These are phyloP conservation scores for Fusarium sp. DNA, from an alignment of 2,329 filamentous ascomycete species.

Conservation along the genomic window DNA sequence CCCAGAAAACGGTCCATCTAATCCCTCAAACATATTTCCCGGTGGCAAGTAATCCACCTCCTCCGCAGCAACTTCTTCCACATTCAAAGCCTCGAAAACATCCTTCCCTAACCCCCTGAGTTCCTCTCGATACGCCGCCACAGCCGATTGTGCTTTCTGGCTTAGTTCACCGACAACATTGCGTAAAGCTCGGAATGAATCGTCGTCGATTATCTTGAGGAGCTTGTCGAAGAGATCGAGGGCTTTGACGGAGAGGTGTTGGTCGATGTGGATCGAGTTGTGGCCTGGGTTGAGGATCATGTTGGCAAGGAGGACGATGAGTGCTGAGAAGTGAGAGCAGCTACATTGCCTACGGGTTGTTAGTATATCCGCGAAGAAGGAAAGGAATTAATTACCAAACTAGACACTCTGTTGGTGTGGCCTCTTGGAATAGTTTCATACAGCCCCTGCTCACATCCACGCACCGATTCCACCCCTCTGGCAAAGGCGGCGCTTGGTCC, in stretches of 20 bases:
- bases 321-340: conserved; percentile 48
- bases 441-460: conserved; percentile 49
- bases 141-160: conserved; percentile 30
- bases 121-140: conserved; percentile 13
- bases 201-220: conserved; percentile 32
- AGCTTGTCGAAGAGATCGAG: conserved; percentile 45
- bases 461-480: conserved; percentile 48
- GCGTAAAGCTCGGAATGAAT: conserved; percentile 23
- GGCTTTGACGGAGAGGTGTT: conserved; percentile 43
- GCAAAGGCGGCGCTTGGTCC: conserved; percentile 32
- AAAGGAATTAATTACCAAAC: conserved; percentile 43
- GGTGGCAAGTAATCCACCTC: conserved; percentile 23
- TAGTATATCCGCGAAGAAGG: background rate
- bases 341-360: conserved; percentile 40
- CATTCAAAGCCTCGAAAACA: conserved; percentile 9
- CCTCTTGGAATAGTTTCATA: conserved; percentile 47
- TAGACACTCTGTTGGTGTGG: conserved; percentile 47
- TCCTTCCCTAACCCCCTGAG: background rate
- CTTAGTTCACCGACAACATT: conserved; percentile 33
- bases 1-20: conserved; percentile 22
- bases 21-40: conserved; percentile 7
- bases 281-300: conserved; percentile 47
- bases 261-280: conserved; percentile 41
- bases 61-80: background rate
- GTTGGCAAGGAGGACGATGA: conserved; percentile 51